These are phyloP conservation scores for Amanita fuliginea DNA, from an alignment of 768 basidiomycete species.

Conservation along the genomic window DNA sequence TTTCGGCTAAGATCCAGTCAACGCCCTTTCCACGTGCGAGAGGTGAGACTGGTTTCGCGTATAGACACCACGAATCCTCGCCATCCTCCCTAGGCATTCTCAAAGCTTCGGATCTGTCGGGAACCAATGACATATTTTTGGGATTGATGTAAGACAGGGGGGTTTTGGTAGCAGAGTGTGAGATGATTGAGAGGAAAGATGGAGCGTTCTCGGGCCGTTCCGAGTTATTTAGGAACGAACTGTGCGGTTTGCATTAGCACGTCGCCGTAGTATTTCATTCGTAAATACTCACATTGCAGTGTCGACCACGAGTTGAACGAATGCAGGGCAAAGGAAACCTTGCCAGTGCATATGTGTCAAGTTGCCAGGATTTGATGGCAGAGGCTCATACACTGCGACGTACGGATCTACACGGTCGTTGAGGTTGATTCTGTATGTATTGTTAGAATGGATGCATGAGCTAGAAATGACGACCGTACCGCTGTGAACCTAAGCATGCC, in stretches of 20 bases:
- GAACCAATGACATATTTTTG: conserved; percentile 1
- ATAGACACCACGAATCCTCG: conserved; percentile 7
- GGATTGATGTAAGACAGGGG: conserved; percentile 7
- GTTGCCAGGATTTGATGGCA: conserved; percentile 29
- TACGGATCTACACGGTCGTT: conserved; percentile 63
- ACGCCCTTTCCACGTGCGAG: not conserved
- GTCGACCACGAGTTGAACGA: conserved; percentile 43
- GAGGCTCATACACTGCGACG: conserved; percentile 53
- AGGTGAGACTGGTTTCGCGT: not conserved
- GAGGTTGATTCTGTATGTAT: conserved; percentile 34
- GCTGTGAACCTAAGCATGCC: conserved; percentile 53
- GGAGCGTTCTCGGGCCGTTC: not conserved
- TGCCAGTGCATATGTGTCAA: conserved; percentile 49
- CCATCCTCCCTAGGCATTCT: conserved; percentile 3
- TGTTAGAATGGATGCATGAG: conserved; percentile 1
- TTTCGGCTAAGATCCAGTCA: conserved; percentile 13
- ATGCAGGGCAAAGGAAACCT: conserved; percentile 41
- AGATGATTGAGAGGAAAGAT: conserved; percentile 5
- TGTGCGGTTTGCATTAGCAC: not conserved
- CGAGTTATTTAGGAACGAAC: not conserved
- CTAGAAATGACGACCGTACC: conserved; percentile 25
- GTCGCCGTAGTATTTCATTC: not conserved
- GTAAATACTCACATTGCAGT: conserved; percentile 24
- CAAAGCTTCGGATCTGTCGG: not conserved
- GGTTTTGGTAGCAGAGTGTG: conserved; percentile 3